Base-by-base conservation (phyloP, 257 asterid genomes). In the Catharanthus roseus region DNA sequence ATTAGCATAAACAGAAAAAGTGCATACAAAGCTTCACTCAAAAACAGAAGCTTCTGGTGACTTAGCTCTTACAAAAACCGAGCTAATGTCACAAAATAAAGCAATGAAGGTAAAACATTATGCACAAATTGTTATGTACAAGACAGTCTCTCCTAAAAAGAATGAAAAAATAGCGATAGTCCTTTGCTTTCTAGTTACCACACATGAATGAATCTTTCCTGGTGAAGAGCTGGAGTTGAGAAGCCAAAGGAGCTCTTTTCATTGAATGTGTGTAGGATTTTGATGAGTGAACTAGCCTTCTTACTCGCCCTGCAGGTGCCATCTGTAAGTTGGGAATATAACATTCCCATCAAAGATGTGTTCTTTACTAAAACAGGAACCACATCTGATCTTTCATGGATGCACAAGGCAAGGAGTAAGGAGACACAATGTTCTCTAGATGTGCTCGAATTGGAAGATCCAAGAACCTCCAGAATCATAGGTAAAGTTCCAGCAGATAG, bases 271-370 rank as follows among this genome's bases (percentile, higher is more conserved):
- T 86, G 97, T 0, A 93, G 71, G 34, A 93, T 86, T 75, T 86
- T 81, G 82, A 93, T 87, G 73, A 93, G 88, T 4, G 92, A 74
- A 62, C 86, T 69, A 3, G 96, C 95, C 76, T 87, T 93, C 88
- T 79, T 90, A 64, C 88, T 83, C 29, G 87, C 80, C 3, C 87
- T 79, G 1, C 86, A 8, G 36, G 86, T 78, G 31, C 98, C 96
- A 6, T 74, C 77, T 0, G 87, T 72, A 19, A 90, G 79, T 51
- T 86, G 72, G 15, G 95, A 85, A 71, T 90, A 93, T 29, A 90
- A 74, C 3, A 81, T 66, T 55, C 44, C 81, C 86, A 93, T 87
- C 19, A 93, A 45, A 61, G 93, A 82, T 18, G 84, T 69, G 85
- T 85, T 86, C 86, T 82, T 85, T 63, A 79, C 88, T 81, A 93